Base-by-base conservation (phyloP, 1,139 yeast genomes). In the Taphrina populina region DNA sequence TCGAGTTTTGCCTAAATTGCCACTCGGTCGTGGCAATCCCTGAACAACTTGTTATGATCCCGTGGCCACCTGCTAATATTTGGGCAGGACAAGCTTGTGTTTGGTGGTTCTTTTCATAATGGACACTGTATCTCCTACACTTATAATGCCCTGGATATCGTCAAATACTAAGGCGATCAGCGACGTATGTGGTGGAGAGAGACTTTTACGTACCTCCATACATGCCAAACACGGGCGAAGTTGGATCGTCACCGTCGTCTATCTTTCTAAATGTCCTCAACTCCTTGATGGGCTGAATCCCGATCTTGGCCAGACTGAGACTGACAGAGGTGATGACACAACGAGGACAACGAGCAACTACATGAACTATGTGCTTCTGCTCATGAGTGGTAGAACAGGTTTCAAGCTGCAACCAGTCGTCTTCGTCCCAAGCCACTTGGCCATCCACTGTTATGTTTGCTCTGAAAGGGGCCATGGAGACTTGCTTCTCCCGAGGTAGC, bases 201-300 rank as follows among this genome's bases (percentile, higher is more conserved):
- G 15, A 17, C 29, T 21, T 19, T 15, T 8, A 3, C 26, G 10
- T 19, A 43, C 47, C 47, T 17, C 37, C 47, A 13, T 43, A 43
- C 47, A 43, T 43, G 17, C 47, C 47, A 19, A 43, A 43, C 29
- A 43, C 47, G 2, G 47, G 47, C 37, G 36, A 30, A 6, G 13
- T 19, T 7, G 47, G 26, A 3, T 19, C 13, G 26, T 43, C 47
- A n/a, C 47, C 47, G 5, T 29, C 13, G 10, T 43, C 47, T 4
- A 43, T 43, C 26, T 19, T 15, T 13, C 47, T 29, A 29, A 23
- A 43, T 19, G 15, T 7, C 7, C 47, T 13, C 19, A 43, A 30
- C 20, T 43, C 29, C 17, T 26, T 29, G 21, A 43, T 19, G 7
- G 47, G 47, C 32, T 43, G 37, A 15, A n/a, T 15, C 17, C 37